Evolutionary conservation across 495 filamentous ascomycete genomes (phyloP), one percentile per base, ranked within the genome.

Genomic region (Paragyromitra xinjiangensis): DNA sequence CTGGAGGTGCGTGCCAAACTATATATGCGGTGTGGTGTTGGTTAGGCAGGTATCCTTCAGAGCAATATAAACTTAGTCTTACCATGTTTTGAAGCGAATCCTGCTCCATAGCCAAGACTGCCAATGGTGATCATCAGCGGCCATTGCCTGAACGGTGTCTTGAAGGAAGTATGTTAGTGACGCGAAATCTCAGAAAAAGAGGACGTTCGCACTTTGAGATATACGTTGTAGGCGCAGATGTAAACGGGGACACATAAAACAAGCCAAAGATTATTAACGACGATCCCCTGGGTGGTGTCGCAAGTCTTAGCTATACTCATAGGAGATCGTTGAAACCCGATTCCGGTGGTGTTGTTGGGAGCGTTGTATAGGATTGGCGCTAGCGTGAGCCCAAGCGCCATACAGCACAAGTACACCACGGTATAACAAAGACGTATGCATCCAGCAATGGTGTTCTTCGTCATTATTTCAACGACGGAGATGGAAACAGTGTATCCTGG

Each of bases 381-480:
- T 14, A 70, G 44, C 1, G 72, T 69, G 22, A 75, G n/a, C 3
- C 73, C 73, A 11, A 75, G 65, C 5, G 45, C 65, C 73, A 75
- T 75, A 22, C 73, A 75, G 14, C 22, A 63, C n/a, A 75, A 5
- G 44, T 75, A 75, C 6, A 70, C 73, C 24, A 70, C 39, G 3
- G 73, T 63, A 34, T 75, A 75, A 3, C 66, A 63, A 16, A 75
- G 73, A 2, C 65, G 45, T 24, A 70, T 64, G 26, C 73, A 75
- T 6, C 73, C 73, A 0, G 73, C 73, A 12, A 75, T 19, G 16
- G 66, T 70, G n/a, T 75, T 75, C 45, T 75, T 75, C 5, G 65
- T 75, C 73, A 75, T 75, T 42, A 75, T 75, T 26, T 75, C 73
- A 11, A 75, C 73, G 7, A 75, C 66, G 0, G 73, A 70, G 16